These are phyloP conservation scores for Nyctanthes arbortristis DNA, from an alignment of 257 asterid species.

Conservation along the genomic window DNA sequence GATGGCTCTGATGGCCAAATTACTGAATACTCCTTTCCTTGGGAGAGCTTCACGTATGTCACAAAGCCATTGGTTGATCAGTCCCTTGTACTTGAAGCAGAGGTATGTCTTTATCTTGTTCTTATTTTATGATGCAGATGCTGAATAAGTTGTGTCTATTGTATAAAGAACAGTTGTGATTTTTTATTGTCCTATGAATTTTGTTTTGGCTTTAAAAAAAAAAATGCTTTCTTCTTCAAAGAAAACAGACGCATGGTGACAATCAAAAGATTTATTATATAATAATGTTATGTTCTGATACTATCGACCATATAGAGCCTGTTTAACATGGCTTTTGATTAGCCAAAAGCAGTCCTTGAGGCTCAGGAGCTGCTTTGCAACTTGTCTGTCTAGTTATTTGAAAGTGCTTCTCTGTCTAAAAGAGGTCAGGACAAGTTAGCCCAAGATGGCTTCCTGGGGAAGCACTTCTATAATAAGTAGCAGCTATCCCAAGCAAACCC, in stretches of 20 bases:
- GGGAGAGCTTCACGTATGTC: slow-evolving; percentile 92
- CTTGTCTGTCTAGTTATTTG: too few species aligned
- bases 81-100: slow-evolving; percentile 59
- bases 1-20: slow-evolving; percentile 83
- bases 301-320: too few species aligned
- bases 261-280: background rate
- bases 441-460: too few species aligned
- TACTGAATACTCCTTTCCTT: slow-evolving; percentile 67
- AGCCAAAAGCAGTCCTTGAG: too few species aligned
- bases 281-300: background rate
- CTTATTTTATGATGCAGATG: slow-evolving; percentile 11
- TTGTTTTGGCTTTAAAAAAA: background rate
- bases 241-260: background rate
- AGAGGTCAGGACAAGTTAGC: too few species aligned
- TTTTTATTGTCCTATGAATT: slow-evolving; percentile 8
- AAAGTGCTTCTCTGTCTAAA: too few species aligned
- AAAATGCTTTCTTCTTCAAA: background rate
- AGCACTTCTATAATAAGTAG: too few species aligned
- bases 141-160: slow-evolving; percentile 6
- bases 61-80: slow-evolving; percentile 76
- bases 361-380: too few species aligned
- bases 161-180: too few species aligned
- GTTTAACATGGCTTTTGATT: too few species aligned
- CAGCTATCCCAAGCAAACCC: too few species aligned
- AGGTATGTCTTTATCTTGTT: slow-evolving; percentile 61